Evolutionary conservation across 768 basidiomycete species (phyloP), one percentile per base, ranked within the genome.

Genomic region (Russula sp.): DNA sequence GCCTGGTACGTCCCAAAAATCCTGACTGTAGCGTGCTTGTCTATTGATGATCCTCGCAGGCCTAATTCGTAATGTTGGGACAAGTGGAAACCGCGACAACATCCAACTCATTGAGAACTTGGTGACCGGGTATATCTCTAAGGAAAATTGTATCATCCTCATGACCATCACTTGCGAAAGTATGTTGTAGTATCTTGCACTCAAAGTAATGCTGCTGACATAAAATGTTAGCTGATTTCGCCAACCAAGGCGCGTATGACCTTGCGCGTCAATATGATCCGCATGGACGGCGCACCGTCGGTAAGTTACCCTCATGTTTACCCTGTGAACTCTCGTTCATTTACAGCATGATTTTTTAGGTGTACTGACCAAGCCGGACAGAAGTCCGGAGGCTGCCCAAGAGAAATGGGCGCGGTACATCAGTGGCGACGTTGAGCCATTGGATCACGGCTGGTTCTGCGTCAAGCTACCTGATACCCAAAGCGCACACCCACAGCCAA

Each of bases 291-390:
- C 63, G 71, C 27, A 74, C 73, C 7, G 65, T 74, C 47, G 74
- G 66, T 66, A 7, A 5, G 54, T 5, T 16, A 44, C 31, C 20
- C 27, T 22, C 31, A 18, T 6, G n/a, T 47, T 10, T 34, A n/a
- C 6, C 4, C 20, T 35, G 2, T 11, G n/a, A 55, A 34, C 35
- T 64, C 68, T 48, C 31, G 59, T 49, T 39, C 8, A 67, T 31
- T 39, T 14, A 37, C 16, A 3, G 18, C 14, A 11, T 50, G 22
- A 39, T 39, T 32, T 35, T 5, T n/a, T 14, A 74, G 73, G 74
- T 20, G 71, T 74, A 2, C 52, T 74, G 40, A 74, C 73, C 39
- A 74, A 74, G 42, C 71, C 73, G 2, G 73, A 74, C 59, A 67
- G 69, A 20, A 70, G 70, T 39, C 69, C 67, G 45, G 40, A 51